These are phyloP conservation scores for Penicillium sp. DNA, from an alignment of 2,329 filamentous ascomycete species.

Conservation along the genomic window DNA sequence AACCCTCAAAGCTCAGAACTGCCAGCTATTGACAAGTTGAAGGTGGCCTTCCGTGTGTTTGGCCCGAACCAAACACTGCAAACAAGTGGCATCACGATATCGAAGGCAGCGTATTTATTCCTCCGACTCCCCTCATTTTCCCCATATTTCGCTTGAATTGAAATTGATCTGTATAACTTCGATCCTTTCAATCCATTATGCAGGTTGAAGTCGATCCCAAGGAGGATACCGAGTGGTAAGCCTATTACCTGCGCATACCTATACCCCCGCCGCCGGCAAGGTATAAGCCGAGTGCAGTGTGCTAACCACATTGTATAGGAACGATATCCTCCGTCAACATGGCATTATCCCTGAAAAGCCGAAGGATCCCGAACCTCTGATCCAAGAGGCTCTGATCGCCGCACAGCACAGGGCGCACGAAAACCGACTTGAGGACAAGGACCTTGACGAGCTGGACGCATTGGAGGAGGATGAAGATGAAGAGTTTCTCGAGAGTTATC, in stretches of 20 bases:
- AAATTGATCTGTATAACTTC: neutral
- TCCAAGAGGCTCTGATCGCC: conserved; percentile 88
- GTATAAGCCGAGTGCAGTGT: conserved; percentile 7
- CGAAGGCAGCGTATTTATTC: conserved; percentile 7
- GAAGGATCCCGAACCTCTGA: conserved; percentile 89
- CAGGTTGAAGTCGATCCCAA: conserved; percentile 91
- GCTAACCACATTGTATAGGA: conserved; percentile 57
- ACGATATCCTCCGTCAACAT: conserved; percentile 96
- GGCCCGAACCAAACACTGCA: conserved; percentile 35
- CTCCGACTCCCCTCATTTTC: conserved; percentile 3
- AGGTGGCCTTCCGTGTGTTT: conserved; percentile 41
- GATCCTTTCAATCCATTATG: conserved; percentile 33
- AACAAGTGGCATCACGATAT: conserved; percentile 35
- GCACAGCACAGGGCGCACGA: conserved; percentile 81
- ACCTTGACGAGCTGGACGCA: conserved; percentile 87
- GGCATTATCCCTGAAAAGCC: conserved; percentile 97
- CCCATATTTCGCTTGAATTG: conserved; percentile 2
- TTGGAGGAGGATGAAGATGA: conserved; percentile 96
- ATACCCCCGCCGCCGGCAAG: conserved; percentile 10
- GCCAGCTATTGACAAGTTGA: conserved; percentile 25
- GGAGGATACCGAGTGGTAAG: conserved; percentile 94
- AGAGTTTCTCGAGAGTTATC: conserved; percentile 81
- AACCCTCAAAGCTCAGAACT: conserved; percentile 20
- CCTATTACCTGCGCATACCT: conserved; percentile 12
- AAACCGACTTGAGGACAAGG: conserved; percentile 89